Conservation (phyloP, 176 grass and related monocot genomes). For the Carex parvula region DNA sequence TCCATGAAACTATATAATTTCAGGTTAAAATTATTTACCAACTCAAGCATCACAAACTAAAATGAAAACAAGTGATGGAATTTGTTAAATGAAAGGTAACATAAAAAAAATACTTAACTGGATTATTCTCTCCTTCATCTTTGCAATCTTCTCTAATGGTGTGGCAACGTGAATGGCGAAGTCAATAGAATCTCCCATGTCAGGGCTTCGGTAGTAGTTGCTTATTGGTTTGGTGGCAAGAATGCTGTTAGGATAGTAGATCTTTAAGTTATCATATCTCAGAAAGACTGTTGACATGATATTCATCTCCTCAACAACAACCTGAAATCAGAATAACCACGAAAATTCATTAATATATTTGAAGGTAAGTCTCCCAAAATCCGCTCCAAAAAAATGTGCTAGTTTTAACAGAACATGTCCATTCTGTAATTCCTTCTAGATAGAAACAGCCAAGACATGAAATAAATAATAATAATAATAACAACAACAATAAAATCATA, state of each 20-base stretch:
- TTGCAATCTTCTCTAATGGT: constrained; percentile 64
- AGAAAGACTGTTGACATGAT: constrained; percentile 92
- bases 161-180: constrained; percentile 75
- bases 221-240: constrained; percentile 61
- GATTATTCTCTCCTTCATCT: constrained; percentile 81
- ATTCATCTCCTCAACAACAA: constrained; percentile 97
- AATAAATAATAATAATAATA: background rate
- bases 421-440: background rate
- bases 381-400: background rate
- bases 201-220: constrained; percentile 91
- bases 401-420: background rate
- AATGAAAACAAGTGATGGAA: background rate
- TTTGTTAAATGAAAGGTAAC: background rate
- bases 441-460: background rate
- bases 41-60: background rate
- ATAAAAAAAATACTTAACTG: constrained; percentile 37
- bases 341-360: too few species aligned
- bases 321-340: constrained; percentile 34
- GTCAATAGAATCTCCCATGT: constrained; percentile 86
- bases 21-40: background rate
- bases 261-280: constrained; percentile 88
- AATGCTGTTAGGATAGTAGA: constrained; percentile 77
- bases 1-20: constrained; percentile 54
- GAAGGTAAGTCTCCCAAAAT: background rate
- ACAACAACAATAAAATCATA: background rate